phyloP scores from a whole-genome alignment of 2,329 filamentous ascomycete species.

The Sphaceloma murrayae region DNA sequence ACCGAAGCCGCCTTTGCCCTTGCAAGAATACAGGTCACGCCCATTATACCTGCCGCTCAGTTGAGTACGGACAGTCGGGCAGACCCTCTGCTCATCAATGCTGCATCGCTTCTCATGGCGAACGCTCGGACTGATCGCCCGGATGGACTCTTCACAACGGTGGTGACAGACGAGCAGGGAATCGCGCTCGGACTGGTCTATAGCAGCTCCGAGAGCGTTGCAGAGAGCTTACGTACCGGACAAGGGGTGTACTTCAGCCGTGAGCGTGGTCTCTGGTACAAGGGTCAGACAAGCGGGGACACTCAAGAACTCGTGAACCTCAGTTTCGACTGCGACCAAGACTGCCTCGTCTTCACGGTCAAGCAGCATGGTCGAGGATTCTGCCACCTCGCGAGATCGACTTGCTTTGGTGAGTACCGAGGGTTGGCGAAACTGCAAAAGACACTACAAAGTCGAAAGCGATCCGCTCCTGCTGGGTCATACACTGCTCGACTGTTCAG shows the following conservation, averaged over 20 bases:
- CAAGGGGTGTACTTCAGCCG: conserved; percentile 90
- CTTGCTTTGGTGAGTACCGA: conserved; percentile 78
- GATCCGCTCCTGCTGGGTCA: conserved; percentile 74
- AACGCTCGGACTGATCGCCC: conserved; percentile 71
- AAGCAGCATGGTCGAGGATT: conserved; percentile 81
- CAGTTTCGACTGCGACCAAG: conserved; percentile 83
- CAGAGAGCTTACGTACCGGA: conserved; percentile 72
- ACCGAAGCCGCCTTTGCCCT: conserved; percentile 35
- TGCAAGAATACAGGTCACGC: conserved; percentile 45
- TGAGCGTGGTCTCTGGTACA: conserved; percentile 92
- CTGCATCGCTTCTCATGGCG: conserved; percentile 60
- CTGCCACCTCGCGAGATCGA: conserved; percentile 85
- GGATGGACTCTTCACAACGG: conserved; percentile 77
- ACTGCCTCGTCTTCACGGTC: conserved; percentile 83
- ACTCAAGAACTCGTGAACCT: conserved; percentile 81
- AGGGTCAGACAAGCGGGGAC: conserved; percentile 89
- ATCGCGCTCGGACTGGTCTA: conserved; percentile 83
- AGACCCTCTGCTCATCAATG: conserved; percentile 51
- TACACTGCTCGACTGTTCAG: conserved; percentile 92
- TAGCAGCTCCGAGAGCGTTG: conserved; percentile 82
- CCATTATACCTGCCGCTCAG: conserved; percentile 61
- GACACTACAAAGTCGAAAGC: conserved; percentile 72
- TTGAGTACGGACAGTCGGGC: conserved; percentile 58
- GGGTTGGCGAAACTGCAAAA: conserved; percentile 80
- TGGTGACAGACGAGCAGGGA: conserved; percentile 82